Base-by-base conservation (phyloP, 1,284 basidiomycete genomes). In the Cutaneotrichosporon cyanovorans region DNA sequence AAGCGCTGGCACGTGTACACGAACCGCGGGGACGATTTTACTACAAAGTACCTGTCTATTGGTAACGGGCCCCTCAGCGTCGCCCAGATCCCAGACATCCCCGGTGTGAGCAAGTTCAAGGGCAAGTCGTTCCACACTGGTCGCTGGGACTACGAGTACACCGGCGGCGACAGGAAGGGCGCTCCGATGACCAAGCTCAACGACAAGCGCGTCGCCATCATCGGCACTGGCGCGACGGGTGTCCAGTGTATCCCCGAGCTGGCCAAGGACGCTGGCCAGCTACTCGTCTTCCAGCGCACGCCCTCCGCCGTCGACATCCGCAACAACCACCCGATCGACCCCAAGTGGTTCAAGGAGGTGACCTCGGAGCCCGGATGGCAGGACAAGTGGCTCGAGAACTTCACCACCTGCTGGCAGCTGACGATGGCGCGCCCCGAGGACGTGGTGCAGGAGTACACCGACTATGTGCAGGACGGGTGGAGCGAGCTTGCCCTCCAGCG, bases 221-320 rank as follows among this genome's bases (percentile, higher is more conserved):
- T 54, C 28, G 44, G 51, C 20, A 40, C 32, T 20, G 47, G 40
- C 37, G 52, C 51, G 14, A 40, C 47, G 14, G 35, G 45, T 18
- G 46, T 44, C 41, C 43, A 44, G 37, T 42, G 37, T 19, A 40
- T 54, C 20, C 53, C 51, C 41, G 2, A 37, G 21, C 34, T 40
- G 14, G 51, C 40, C 4, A 20, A 36, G 4, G 44, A 49, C 51
- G 22, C 19, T 3, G 44, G 41, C 18, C 36, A 41, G 19, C 45
- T 53, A 19, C 37, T 42, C 30, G 48, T 53, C 12, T 53, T 53
- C 48, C 51, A 53, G 48, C 51, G 51, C 39, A 53, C 51, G 2
- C 48, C 51, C 0, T 44, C 48, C 6, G 44, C 44, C 2, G 48
- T 50, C 6, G 48, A 37, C 5, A 25, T 45, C 3, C 51, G 47